phyloP scores from a whole-genome alignment of 2,329 filamentous ascomycete species.

The Microsporum ferrugineum region DNA sequence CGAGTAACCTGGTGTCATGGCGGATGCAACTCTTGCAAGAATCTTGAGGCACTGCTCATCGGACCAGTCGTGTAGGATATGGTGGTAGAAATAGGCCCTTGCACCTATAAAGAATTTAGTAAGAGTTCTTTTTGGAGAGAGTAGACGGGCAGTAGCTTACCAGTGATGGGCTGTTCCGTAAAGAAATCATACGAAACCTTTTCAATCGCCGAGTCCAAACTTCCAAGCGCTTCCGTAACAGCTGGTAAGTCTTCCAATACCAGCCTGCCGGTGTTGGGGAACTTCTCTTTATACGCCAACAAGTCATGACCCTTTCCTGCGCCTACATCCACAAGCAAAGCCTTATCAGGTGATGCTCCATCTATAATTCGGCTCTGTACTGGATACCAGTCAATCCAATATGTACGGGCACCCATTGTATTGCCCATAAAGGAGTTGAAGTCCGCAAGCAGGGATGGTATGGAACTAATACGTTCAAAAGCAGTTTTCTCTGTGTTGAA shows the following conservation, averaged over 20 bases:
- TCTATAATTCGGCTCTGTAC: constrained; percentile 1
- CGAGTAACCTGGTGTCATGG: constrained; percentile 25
- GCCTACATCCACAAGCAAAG: constrained; percentile 35
- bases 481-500: constrained; percentile 4
- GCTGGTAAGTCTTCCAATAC: constrained; percentile 40
- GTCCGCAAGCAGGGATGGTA: constrained; percentile 1
- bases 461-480: constrained; percentile 5
- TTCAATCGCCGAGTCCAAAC: constrained; percentile 15
- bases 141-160: constrained; percentile 14
- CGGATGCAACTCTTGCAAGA: constrained; percentile 18
- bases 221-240: constrained; percentile 24
- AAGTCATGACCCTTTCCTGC: constrained; percentile 35
- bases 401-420: constrained; percentile 5
- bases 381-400: constrained; percentile 8
- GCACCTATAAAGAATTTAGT: constrained; percentile 19
- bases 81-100: constrained; percentile 28
- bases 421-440: constrained; percentile 6
- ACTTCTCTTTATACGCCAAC: constrained; percentile 27
- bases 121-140: not conserved
- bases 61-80: constrained; percentile 30
- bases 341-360: constrained; percentile 10
- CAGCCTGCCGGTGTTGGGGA: constrained; percentile 33
- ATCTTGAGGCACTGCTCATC: constrained; percentile 25
- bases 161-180: constrained; percentile 37
- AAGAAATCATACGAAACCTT: constrained; percentile 38